Evolutionary conservation across 176 grass and related monocot genomes (phyloP).

Genomic region (Phoenix dactylifera): DNA sequence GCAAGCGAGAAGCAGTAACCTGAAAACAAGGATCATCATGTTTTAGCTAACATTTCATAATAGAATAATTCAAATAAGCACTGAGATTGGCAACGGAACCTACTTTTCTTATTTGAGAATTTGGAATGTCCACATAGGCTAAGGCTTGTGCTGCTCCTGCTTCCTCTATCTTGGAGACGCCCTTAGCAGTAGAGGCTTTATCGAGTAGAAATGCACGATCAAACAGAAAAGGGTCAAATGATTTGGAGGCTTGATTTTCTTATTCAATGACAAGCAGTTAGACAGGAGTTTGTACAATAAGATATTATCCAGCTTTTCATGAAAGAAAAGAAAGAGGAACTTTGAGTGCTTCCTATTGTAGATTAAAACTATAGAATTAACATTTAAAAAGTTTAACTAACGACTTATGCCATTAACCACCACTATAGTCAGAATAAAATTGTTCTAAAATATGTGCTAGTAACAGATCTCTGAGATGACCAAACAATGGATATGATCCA

Average conservation of each 20-base stretch:
- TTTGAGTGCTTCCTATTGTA: no score
- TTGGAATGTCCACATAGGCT: constrained; percentile 71
- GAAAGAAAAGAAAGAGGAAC: no score
- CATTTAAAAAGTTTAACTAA: no score
- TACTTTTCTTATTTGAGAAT: constrained; percentile 91
- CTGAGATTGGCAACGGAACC: not conserved
- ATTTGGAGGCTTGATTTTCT: no score
- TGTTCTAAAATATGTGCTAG: not conserved
- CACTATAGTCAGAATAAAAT: no score
- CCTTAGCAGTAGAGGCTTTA: constrained; percentile 57
- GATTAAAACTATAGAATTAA: no score
- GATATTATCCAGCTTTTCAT: no score
- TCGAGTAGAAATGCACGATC: constrained; percentile 2
- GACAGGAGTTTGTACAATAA: no score
- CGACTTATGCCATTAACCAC: no score
- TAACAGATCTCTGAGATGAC: not conserved
- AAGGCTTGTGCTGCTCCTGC: constrained; percentile 33
- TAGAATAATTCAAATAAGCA: no score
- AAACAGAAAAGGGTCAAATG: no score
- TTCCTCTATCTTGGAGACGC: constrained; percentile 10
- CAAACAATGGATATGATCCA: not conserved
- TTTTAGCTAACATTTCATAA: not conserved
- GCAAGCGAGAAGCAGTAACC: constrained; percentile 70
- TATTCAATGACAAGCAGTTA: no score
- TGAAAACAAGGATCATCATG: constrained; percentile 5